Conservation (phyloP, 768 basidiomycete species). For the Mycena filopes region DNA sequence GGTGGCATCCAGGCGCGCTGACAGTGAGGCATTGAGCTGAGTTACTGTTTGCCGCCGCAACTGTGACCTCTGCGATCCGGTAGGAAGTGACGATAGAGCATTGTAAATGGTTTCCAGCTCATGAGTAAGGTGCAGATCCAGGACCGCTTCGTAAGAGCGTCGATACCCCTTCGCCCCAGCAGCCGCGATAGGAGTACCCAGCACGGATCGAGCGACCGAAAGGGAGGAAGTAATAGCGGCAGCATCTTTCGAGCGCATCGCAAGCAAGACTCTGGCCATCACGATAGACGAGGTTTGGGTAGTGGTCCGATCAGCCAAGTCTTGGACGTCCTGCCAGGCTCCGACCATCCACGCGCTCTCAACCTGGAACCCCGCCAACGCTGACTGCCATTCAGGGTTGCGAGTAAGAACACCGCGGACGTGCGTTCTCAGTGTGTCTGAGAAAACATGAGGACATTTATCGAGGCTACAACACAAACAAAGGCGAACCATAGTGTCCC, state of each 20-base stretch:
- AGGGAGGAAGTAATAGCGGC: constrained; percentile 60
- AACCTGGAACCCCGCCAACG: constrained; percentile 84
- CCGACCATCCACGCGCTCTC: constrained; percentile 98
- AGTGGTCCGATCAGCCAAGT: constrained; percentile 62
- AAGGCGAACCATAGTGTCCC: constrained; percentile 90
- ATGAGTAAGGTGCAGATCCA: constrained; percentile 87
- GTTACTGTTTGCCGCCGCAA: constrained; percentile 49
- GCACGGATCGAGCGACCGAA: constrained; percentile 69
- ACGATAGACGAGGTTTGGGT: constrained; percentile 69
- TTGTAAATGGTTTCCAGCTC: constrained; percentile 81
- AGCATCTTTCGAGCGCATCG: constrained; percentile 71
- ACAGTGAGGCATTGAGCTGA: constrained; percentile 61
- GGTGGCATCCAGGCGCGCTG: constrained; percentile 76
- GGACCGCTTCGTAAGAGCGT: constrained; percentile 85
- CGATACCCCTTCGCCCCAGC: constrained; percentile 84
- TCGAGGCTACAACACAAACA: constrained; percentile 2
- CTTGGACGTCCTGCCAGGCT: constrained; percentile 87
- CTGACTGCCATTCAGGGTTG: constrained; percentile 84
- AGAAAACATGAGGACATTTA: constrained; percentile 10
- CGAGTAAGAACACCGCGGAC: constrained; percentile 89
- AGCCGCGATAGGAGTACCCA: constrained; percentile 87
- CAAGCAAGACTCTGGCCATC: constrained; percentile 83
- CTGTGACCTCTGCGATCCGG: constrained; percentile 50
- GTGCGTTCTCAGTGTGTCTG: constrained; percentile 95
- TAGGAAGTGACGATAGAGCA: constrained; percentile 51